Base-by-base conservation (phyloP, 1,139 yeast genomes). In the Pichia norvegensis region DNA sequence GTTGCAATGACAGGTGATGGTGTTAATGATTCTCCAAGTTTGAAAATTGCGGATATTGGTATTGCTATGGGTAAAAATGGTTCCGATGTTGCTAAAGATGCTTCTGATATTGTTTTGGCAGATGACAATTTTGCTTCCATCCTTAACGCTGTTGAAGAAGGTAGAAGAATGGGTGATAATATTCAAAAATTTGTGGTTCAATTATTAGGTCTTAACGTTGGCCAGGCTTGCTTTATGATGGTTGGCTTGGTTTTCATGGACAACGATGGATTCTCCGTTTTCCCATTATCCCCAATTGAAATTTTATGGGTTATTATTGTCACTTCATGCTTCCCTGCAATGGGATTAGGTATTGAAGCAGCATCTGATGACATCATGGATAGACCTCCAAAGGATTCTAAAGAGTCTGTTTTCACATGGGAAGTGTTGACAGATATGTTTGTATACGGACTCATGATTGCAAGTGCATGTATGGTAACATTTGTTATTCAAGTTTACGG, bases 1-100 rank as follows among this genome's bases (percentile, higher is more conserved):
- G 79, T 82, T 54, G 94, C 92, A 31, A 85, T 84, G 94, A 84
- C 95, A 36, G 95, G 94, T 55, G 94, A 84, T 63, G 94, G 94
- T 55, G 90, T 84, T 43, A 85, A 85, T 61, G 94, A 85, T 62
- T 83, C 92, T 4, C 95, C 94, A 17, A 79, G 87, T 4, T 70
- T 85, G 64, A 83, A 83, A 60, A 79, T 76, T 52, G 85, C 94
- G 1, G 92, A 85, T 63, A 87, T 85, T 47, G 94, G 95, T 55
- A 83, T 84, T 61, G 87, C 90, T 14, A 83, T 83, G 92, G 92
- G 92, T 42, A 72, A 80, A 58, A 78, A 82, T 52, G 92, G 90
- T 13, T 80, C 87, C 11, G 92, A 83, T 64, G 90, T 83, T 39
- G 92, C 92, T 25, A 83, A 83, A 62, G 87, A 83, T 59, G 87